These are phyloP conservation scores for Spinellus fusiger DNA, from an alignment of 192 early-diverging fungal species.

Conservation along the genomic window DNA sequence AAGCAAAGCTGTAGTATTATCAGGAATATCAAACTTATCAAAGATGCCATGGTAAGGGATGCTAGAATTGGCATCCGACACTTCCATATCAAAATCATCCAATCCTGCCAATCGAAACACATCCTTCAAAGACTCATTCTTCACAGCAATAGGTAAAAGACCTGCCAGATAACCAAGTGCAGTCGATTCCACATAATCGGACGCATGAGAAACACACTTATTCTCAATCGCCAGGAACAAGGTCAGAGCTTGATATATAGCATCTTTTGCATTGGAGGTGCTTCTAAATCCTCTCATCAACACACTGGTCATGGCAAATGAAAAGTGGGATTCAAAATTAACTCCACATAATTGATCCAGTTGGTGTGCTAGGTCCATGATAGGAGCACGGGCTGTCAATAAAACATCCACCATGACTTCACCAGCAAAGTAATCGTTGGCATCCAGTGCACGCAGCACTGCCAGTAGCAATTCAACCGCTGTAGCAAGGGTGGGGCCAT, in stretches of 20 bases:
- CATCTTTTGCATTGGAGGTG: slow-evolving; percentile 61
- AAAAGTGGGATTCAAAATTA: slow-evolving; percentile 82
- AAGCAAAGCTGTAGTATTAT: slow-evolving; percentile 58
- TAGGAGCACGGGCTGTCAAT: slow-evolving; percentile 61
- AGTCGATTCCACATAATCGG: slow-evolving; percentile 34
- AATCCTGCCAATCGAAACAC: slow-evolving; percentile 49
- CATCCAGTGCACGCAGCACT: slow-evolving; percentile 72
- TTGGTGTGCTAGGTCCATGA: slow-evolving; percentile 63
- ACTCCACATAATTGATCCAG: slow-evolving; percentile 73
- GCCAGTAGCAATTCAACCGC: slow-evolving; percentile 66
- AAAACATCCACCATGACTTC: slow-evolving; percentile 69
- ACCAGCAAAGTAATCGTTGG: slow-evolving; percentile 61
- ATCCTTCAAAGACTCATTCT: slow-evolving; percentile 61
- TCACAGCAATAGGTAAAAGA: slow-evolving; percentile 71
- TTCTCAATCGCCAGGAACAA: slow-evolving; percentile 72
- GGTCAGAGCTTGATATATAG: slow-evolving; percentile 62
- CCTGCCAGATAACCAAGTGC: slow-evolving; percentile 77
- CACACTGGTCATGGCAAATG: slow-evolving; percentile 75
- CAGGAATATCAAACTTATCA: slow-evolving; percentile 57
- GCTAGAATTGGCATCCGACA: slow-evolving; percentile 34
- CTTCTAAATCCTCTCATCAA: slow-evolving; percentile 82
- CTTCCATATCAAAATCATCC: slow-evolving; percentile 30
- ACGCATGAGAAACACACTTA: slow-evolving; percentile 32
- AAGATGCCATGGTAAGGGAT: slow-evolving; percentile 59
- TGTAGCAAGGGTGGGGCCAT: slow-evolving; percentile 70